Percentiles rank a stretch among this genome's conserved stretches.
Conservation (phyloP, 1,139 yeast species). For the Casaregolazyma suthepensis region DNA sequence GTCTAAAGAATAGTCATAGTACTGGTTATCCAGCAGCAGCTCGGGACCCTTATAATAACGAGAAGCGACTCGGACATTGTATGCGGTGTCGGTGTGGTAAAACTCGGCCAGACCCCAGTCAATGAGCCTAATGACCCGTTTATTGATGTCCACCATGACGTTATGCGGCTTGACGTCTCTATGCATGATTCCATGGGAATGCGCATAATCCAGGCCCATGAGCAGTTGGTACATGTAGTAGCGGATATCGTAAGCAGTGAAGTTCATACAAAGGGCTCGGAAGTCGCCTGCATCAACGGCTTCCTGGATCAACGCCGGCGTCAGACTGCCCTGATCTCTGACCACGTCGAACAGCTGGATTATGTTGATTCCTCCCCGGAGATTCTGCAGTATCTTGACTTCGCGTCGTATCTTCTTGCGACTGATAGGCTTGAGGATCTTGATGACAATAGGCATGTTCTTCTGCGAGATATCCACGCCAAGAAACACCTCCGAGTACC, state of each 20-base stretch:
- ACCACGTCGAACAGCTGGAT: conserved; percentile 72
- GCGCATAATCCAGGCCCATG: conserved; percentile 80
- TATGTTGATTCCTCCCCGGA: conserved; percentile 75
- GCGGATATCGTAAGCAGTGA: conserved; percentile 69
- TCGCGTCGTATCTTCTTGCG: conserved; percentile 89
- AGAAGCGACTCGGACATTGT: conserved; percentile 91
- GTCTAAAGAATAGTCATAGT: conserved; percentile 86
- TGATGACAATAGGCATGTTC: conserved; percentile 50
- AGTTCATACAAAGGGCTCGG: conserved; percentile 76
- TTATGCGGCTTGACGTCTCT: conserved; percentile 96
- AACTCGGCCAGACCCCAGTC: conserved; percentile 98
- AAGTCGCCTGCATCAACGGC: conserved; percentile 80
- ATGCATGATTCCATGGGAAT: conserved; percentile 95
- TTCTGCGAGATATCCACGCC: conserved; percentile 45
- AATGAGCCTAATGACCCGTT: conserved; percentile 61
- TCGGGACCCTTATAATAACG: conserved; percentile 95
- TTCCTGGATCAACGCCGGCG: conserved; percentile 90
- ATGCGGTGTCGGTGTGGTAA: conserved; percentile 86
- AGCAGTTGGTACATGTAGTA: conserved; percentile 80
- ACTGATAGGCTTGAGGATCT: conserved; percentile 89
- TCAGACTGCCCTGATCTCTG: conserved; percentile 76
- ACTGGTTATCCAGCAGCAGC: conserved; percentile 74
- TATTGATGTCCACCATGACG: conserved; percentile 86
- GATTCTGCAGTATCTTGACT: conserved; percentile 76
- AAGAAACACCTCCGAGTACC: conserved; percentile 86